Base-by-base conservation (phyloP, 2,329 filamentous ascomycete species). In the Cladosporium austrohemisphaericum region DNA sequence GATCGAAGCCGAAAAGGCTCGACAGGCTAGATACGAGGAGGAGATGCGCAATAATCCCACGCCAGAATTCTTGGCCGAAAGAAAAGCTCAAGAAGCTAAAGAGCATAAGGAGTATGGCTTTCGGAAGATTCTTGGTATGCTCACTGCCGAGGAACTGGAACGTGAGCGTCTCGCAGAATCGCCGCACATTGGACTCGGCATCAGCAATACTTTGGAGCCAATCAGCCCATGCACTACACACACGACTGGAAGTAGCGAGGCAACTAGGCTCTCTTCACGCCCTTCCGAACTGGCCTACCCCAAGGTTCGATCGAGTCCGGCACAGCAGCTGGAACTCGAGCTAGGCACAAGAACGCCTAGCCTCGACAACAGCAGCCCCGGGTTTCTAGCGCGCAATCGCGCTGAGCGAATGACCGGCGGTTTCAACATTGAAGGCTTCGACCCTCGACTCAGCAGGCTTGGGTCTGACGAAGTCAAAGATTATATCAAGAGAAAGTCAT, bases 381-480 rank as follows among this genome's bases (percentile, higher is more conserved):
- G 22, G n/a, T 35, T 31, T 33, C 10, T 38, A 14, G 33, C 33
- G 14, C 33, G 33, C 23, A 5, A 8, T 13, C 29, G 32, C 22
- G 33, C 29, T 29, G 44, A 47, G 18, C 23, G 38, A n/a, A 31
- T 47, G 44, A 47, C 44, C 5, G 33, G 18, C 23, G 33, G 29
- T 0, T 47, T 47, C 33, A 37, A 47, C n/a, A 47, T 14, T 11
- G 33, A 47, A n/a, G 8, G 33, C 33, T 47, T 47, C 11, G 18
- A 47, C 13, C 44, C 44, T 20, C 44, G 44, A 5, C 18, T 47
- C 6, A 47, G 44, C n/a, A 37, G 33, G n/a, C 33, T 47, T 9
- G 44, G 32, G 9, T 47, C 44, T 20, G 33, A 37, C 2, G 33
- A 47, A 16, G 25, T 47, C 33, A 47, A 47, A n/a, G 33, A 38